phyloP scores from a whole-genome alignment of 2,329 filamentous ascomycete genomes.

The Metarhizium humberi region DNA sequence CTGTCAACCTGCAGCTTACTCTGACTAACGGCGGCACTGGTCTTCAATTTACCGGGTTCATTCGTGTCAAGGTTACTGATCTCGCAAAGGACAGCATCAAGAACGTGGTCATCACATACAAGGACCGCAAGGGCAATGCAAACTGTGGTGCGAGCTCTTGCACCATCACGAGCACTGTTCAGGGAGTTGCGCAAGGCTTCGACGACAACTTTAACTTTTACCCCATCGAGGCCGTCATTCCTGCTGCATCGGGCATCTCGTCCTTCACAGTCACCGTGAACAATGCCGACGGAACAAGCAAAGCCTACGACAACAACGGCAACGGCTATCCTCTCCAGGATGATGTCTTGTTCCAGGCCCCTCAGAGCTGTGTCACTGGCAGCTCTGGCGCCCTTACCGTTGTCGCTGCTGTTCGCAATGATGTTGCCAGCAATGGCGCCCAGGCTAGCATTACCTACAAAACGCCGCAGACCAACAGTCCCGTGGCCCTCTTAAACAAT shows the following conservation, averaged over 20 bases:
- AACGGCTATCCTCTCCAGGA: slow-evolving; percentile 45
- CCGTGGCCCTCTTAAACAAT: slow-evolving; percentile 30
- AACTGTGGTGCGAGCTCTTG: slow-evolving; percentile 33
- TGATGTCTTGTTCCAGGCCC: slow-evolving; percentile 42
- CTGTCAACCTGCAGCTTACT: slow-evolving; percentile 45
- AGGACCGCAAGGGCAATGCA: slow-evolving; percentile 40
- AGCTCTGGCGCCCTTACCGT: slow-evolving; percentile 32
- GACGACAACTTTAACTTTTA: slow-evolving; percentile 52
- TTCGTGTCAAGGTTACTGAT: slow-evolving; percentile 46
- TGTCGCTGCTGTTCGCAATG: slow-evolving; percentile 40
- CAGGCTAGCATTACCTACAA: slow-evolving; percentile 35
- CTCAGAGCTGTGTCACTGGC: slow-evolving; percentile 46
- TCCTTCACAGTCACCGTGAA: slow-evolving; percentile 47
- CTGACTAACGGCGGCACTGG: slow-evolving; percentile 37
- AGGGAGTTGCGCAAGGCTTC: slow-evolving; percentile 43
- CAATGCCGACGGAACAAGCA: slow-evolving; percentile 34
- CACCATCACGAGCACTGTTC: slow-evolving; percentile 33
- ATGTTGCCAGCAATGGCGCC: slow-evolving; percentile 30
- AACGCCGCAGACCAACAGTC: slow-evolving; percentile 27
- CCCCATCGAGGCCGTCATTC: slow-evolving; percentile 39
- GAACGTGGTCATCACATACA: slow-evolving; percentile 44
- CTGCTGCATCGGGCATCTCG: slow-evolving; percentile 50
- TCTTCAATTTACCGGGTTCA: slow-evolving; percentile 43
- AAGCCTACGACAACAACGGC: slow-evolving; percentile 48
- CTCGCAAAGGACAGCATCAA: slow-evolving; percentile 31